A percentile compares a stretch with the other conserved stretches of the same genome.
Conservation (phyloP, 345 rosid species). For the Firmiana major region DNA sequence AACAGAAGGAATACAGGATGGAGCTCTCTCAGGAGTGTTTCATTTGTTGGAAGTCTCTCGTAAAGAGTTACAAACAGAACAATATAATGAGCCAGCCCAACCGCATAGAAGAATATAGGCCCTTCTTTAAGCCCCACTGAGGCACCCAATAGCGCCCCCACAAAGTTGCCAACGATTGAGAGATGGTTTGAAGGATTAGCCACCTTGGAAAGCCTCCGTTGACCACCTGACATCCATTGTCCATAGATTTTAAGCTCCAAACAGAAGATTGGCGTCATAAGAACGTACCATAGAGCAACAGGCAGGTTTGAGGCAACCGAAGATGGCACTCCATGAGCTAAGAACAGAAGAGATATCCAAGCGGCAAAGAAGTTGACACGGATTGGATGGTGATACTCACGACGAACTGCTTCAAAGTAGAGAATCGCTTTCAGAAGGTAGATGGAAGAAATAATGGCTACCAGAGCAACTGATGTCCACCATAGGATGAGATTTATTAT, state of each 20-base stretch:
- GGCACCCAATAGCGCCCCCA: conserved; percentile 86
- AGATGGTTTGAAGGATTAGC: conserved; percentile 94
- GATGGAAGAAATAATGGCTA: conserved; percentile 34
- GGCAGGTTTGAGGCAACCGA: conserved; percentile 41
- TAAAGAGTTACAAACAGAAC: conserved; percentile 91
- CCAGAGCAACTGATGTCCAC: conserved; percentile 58
- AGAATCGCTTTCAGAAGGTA: conserved; percentile 61
- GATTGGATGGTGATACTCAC: conserved; percentile 80
- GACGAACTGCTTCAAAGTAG: conserved; percentile 84
- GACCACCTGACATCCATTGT: conserved; percentile 97
- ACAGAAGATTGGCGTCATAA: conserved; percentile 69
- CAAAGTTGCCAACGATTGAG: conserved; percentile 77
- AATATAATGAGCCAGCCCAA: conserved; percentile 76
- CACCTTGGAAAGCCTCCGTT: conserved; percentile 80
- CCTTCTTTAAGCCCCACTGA: conserved; percentile 91
- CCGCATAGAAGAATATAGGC: conserved; percentile 80
- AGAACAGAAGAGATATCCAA: conserved; percentile 75
- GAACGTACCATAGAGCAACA: conserved; percentile 65
- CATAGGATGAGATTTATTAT: conserved; percentile 53
- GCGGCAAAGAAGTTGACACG: conserved; percentile 93
- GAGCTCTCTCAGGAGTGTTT: conserved; percentile 84
- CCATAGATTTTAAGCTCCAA: conserved; percentile 87
- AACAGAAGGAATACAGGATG: conserved; percentile 93
- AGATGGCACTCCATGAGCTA: conserved; percentile 74
- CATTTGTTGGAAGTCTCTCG: conserved; percentile 88